A percentile compares a stretch with the other conserved stretches of the same genome.
These are phyloP conservation scores for Aspergillus amoenus DNA, from an alignment of 2,329 filamentous ascomycete species.

Conservation along the genomic window DNA sequence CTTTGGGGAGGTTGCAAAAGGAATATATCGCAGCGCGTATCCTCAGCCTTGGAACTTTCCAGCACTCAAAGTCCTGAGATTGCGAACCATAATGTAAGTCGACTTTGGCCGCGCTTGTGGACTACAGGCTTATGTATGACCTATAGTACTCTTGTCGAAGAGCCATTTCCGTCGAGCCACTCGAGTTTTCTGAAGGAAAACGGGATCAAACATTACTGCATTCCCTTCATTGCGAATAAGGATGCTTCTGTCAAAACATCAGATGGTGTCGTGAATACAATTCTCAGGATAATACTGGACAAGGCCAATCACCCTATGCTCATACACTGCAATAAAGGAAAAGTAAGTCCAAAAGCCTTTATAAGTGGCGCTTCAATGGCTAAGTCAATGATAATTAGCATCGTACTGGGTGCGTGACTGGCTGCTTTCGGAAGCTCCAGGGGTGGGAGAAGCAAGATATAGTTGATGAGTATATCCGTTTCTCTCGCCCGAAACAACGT, in stretches of 20 bases:
- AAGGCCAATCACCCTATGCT: constrained; percentile 74
- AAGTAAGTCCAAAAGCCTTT: constrained; percentile 46
- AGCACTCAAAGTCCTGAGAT: constrained; percentile 64
- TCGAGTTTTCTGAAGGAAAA: constrained; percentile 62
- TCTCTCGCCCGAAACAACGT: constrained; percentile 53
- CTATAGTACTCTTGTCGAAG: constrained; percentile 61
- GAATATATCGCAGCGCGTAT: constrained; percentile 80
- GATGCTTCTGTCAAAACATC: constrained; percentile 66
- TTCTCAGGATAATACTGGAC: constrained; percentile 71
- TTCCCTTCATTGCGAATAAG: constrained; percentile 86
- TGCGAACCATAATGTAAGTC: constrained; percentile 77
- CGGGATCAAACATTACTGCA: constrained; percentile 69
- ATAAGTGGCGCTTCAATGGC: background rate
- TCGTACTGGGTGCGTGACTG: constrained; percentile 86
- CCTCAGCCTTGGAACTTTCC: constrained; percentile 69
- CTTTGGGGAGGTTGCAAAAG: constrained; percentile 71
- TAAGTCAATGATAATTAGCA: constrained; percentile 54
- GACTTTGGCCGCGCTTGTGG: constrained; percentile 11
- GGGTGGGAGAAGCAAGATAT: constrained; percentile 65
- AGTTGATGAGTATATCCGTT: constrained; percentile 71
- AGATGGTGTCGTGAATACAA: constrained; percentile 64
- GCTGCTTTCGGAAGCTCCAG: constrained; percentile 70
- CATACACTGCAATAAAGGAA: constrained; percentile 92
- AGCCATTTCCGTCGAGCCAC: constrained; percentile 54
- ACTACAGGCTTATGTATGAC: background rate